Evolutionary conservation across 257 asterid genomes (phyloP).

Genomic region (Capsicum chinense): DNA sequence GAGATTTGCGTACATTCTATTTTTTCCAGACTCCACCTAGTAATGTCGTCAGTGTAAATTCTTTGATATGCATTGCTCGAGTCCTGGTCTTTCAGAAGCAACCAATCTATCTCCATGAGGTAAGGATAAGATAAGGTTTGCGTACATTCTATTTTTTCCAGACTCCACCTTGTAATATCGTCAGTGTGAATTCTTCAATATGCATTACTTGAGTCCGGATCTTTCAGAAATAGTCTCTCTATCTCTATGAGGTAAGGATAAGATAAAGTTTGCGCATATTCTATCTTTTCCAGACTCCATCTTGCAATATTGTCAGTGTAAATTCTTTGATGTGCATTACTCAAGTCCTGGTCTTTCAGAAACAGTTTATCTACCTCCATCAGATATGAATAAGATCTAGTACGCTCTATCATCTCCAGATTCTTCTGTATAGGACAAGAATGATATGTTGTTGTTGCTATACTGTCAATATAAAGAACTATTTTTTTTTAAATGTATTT

Average conservation of each 20-base stretch:
- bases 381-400: no score
- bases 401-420: no score
- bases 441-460: no score
- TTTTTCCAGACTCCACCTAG: not conserved
- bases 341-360: not conserved
- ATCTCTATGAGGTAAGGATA: not conserved
- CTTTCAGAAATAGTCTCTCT: not conserved
- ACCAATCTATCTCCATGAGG: not conserved
- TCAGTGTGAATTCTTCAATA: no score
- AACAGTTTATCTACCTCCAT: not conserved
- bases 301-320: not conserved
- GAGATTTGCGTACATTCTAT: not conserved
- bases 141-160: not conserved
- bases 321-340: not conserved
- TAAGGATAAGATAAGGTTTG: not conserved
- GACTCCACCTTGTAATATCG: not conserved
- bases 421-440: no score
- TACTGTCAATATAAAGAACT: no score
- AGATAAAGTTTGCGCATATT: not conserved
- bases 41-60: no score
- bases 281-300: not conserved
- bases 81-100: not conserved
- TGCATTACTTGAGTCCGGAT: no score
- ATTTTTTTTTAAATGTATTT: no score
- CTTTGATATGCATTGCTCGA: no score